Evolutionary conservation across 2,329 filamentous ascomycete genomes (phyloP).

Genomic region (Xylariaceae sp.): DNA sequence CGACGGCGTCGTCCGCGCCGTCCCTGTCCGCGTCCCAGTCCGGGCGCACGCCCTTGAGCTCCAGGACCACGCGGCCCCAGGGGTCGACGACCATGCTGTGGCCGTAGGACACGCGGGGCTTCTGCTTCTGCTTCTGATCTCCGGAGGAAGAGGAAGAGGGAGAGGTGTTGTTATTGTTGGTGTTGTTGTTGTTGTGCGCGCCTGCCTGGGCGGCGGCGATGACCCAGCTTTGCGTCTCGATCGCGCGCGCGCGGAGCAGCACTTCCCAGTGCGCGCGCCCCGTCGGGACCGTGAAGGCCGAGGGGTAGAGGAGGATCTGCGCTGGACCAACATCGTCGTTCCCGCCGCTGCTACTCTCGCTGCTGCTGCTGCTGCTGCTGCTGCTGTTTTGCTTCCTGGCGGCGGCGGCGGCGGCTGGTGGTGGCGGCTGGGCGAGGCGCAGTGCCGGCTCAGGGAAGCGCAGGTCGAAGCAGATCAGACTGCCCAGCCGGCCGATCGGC

Average conservation of each 20-base stretch:
- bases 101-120: slow-evolving; percentile 77
- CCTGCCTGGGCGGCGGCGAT: slow-evolving; percentile 86
- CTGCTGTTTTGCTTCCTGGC: not conserved
- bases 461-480: slow-evolving; percentile 89
- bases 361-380: not conserved
- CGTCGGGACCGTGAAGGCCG: slow-evolving; percentile 87
- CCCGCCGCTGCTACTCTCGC: not conserved
- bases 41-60: slow-evolving; percentile 60
- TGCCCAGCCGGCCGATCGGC: slow-evolving; percentile 74
- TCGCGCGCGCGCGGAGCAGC: slow-evolving; percentile 78
- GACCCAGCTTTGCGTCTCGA: slow-evolving; percentile 88
- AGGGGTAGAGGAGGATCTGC: slow-evolving; percentile 83
- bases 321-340: slow-evolving; percentile 49
- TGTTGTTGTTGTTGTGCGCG: slow-evolving; percentile 56
- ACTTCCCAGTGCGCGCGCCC: slow-evolving; percentile 86
- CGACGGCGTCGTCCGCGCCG: slow-evolving; percentile 34
- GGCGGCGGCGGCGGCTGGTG: not conserved
- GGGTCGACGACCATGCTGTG: slow-evolving; percentile 85
- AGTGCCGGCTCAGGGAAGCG: slow-evolving; percentile 80
- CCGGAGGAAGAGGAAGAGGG: not conserved
- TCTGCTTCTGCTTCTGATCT: slow-evolving; percentile 42
- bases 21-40: slow-evolving; percentile 48
- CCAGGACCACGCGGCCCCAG: slow-evolving; percentile 77
- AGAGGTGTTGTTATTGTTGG: not conserved
- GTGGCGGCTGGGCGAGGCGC: slow-evolving; percentile 58